Conservation (phyloP, 148 eudicot species). For the Rhododendron mucronatum region DNA sequence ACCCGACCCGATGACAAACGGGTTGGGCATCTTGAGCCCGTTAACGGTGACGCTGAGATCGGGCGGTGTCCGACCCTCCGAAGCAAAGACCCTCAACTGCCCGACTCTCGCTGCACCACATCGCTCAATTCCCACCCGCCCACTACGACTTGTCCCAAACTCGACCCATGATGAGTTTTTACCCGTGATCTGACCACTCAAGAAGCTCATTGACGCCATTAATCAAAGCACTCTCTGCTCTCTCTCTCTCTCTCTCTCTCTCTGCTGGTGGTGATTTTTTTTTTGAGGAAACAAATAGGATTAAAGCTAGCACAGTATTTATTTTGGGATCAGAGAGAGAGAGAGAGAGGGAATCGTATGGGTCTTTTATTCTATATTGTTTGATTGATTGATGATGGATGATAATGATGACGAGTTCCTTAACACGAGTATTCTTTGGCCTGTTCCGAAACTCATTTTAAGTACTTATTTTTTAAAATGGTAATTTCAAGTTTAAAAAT, state of each 20-base stretch:
- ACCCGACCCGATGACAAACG: slow-evolving; percentile 98
- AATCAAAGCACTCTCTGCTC: neutral
- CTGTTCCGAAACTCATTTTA: too few species aligned
- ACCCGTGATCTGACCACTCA: slow-evolving; percentile 13
- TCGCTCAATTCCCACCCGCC: neutral
- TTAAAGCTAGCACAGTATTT: too few species aligned
- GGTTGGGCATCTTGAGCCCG: slow-evolving; percentile 96
- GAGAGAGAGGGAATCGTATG: neutral
- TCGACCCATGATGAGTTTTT: slow-evolving; percentile 13
- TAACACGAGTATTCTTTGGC: too few species aligned
- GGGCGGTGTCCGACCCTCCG: slow-evolving; percentile 39
- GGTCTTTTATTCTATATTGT: neutral
- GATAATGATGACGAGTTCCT: neutral
- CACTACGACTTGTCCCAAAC: slow-evolving; percentile 9
- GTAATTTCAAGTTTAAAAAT: too few species aligned
- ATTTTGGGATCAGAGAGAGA: neutral
- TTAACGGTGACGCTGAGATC: slow-evolving; percentile 85
- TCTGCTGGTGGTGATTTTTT: neutral
- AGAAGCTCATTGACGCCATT: slow-evolving; percentile 23
- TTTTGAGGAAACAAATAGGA: neutral
- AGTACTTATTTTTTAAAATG: too few species aligned
- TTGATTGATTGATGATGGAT: neutral
- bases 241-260: neutral
- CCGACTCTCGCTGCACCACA: slow-evolving; percentile 26
- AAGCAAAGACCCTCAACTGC: slow-evolving; percentile 39